Conservation (phyloP, 2,329 filamentous ascomycete genomes). For the Nemania bipapillata region DNA sequence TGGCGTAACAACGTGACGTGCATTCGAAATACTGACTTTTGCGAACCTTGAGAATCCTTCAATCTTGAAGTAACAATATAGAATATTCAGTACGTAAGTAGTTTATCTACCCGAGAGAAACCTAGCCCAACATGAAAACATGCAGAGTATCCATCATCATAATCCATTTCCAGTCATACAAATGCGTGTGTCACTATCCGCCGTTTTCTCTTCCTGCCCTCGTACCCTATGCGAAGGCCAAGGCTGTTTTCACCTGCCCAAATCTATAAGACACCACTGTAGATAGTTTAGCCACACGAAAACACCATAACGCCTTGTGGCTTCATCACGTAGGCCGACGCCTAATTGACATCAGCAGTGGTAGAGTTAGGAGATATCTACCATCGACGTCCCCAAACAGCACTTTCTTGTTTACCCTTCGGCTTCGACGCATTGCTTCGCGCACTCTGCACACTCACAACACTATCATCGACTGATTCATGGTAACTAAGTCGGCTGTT, state of each 20-base stretch:
- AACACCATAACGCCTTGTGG: slow-evolving; percentile 30
- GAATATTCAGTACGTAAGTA: neutral
- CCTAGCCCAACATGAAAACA: neutral
- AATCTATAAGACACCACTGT: neutral
- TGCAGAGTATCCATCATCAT: slow-evolving; percentile 18
- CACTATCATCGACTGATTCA: neutral
- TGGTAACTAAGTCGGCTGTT: neutral
- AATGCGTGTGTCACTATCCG: neutral
- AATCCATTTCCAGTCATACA: slow-evolving; percentile 16
- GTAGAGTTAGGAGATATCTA: slow-evolving; percentile 14
- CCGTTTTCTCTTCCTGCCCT: neutral
- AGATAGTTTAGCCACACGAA: neutral
- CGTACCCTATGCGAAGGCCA: neutral
- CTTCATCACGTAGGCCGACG: slow-evolving; percentile 1
- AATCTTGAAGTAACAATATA: neutral
- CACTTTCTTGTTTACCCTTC: slow-evolving; percentile 29
- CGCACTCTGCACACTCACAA: slow-evolving; percentile 1
- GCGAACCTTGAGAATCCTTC: neutral
- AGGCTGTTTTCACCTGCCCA: neutral
- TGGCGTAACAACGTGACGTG: neutral
- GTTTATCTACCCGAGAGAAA: neutral
- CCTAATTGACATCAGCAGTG: neutral
- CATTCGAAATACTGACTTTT: neutral
- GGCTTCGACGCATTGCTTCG: slow-evolving; percentile 17
- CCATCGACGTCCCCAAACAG: slow-evolving; percentile 39